Conservation (phyloP, 148 eudicot genomes). For the Fallopia convolvulus region DNA sequence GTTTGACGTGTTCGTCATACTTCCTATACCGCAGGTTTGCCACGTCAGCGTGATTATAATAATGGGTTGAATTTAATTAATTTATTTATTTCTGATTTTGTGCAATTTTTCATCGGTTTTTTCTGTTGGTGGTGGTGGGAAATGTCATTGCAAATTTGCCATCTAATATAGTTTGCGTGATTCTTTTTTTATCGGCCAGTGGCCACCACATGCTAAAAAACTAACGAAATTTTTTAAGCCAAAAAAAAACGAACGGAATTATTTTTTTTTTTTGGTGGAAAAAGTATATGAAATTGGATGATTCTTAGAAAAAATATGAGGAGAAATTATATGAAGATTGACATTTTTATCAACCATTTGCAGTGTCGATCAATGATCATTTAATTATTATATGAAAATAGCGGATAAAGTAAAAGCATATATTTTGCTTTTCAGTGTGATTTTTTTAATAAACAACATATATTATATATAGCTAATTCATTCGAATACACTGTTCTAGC, state of each 20-base stretch:
- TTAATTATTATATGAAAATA: no score
- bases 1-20: slow-evolving; percentile 81
- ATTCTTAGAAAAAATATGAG: background rate
- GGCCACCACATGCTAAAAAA: background rate
- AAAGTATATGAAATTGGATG: no score
- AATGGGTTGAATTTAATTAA: background rate
- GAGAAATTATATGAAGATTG: background rate
- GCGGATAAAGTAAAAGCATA: background rate
- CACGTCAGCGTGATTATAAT: background rate
- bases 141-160: background rate
- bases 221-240: background rate
- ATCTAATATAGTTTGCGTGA: background rate
- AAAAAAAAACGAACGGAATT: no score
- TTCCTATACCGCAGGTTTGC: slow-evolving; percentile 88
- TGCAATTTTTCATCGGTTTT: background rate
- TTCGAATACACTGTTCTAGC: no score
- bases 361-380: background rate
- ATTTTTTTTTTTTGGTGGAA: no score
- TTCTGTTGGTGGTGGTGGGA: background rate
- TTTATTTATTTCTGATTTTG: background rate
- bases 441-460: background rate
- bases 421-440: no score
- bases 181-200: background rate
- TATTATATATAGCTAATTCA: background rate
- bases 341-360: background rate